Base-by-base conservation (phyloP, 192 early-diverging fungal genomes). In the Funneliformis mosseae region DNA sequence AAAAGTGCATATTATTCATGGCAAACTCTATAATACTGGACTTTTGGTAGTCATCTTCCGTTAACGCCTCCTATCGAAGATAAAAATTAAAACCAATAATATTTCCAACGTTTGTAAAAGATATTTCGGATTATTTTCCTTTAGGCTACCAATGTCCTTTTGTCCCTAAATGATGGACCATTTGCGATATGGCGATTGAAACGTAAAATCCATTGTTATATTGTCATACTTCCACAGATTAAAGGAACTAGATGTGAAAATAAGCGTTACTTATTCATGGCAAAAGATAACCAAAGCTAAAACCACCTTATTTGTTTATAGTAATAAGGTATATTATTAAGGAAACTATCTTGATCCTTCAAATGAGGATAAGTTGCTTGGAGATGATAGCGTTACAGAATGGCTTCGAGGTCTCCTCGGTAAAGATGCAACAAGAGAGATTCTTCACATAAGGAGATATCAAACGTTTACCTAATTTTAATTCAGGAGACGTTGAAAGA, bases 261-360 rank as follows among this genome's bases (percentile, higher is more conserved):
- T 23, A 16, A 33, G 21, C 11, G 74, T 81, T 27, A 23, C 16
- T 33, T 87, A 81, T 55, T 84, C 83, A 9, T 87, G 86, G 86
- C 67, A 76, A 16, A 85, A 87, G 55, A 81, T 87, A 76, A 87
- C 88, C 21, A 84, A 89, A 77, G 27, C 69, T 38, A 70, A 87
- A 8, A 86, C 88, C 78, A 87, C 84, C 60, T 78, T 92, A 48
- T 87, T 93, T 78, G 84, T 84, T 21, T 87, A 81, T 55, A 83
- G 84, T 63, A 83, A 87, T 48, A 78, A 82, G 61, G 87, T 88
- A 11, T 79, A 79, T 71, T 68, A 79, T 55, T 25, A 71, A 18
- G 50, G 8, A 3, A 27, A 70, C 10, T 79, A 79, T 60, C 68
- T 79, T 42, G 27, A 70, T 71, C 27, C 43, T 33, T 10, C 25